phyloP scores from a whole-genome alignment of 441 rosid genomes.

The Caryocar brasiliense region DNA sequence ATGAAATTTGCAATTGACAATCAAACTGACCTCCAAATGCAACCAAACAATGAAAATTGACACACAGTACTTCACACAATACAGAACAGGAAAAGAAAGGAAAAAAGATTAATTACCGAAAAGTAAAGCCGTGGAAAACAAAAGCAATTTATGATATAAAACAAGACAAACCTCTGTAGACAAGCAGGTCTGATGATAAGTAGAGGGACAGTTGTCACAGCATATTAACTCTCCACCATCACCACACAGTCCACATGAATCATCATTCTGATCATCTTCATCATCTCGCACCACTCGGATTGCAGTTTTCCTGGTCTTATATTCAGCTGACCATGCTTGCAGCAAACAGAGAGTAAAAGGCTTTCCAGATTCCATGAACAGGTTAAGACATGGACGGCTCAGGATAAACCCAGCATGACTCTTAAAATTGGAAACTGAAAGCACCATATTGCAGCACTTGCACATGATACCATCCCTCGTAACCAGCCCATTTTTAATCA shows the following conservation, averaged over 20 bases:
- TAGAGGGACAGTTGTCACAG: slow-evolving; percentile 90
- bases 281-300: slow-evolving; percentile 34
- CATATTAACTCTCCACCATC: slow-evolving; percentile 89
- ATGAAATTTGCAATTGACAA: background rate
- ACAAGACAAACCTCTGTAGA: slow-evolving; percentile 55
- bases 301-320: slow-evolving; percentile 53
- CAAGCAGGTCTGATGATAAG: slow-evolving; percentile 82
- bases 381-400: slow-evolving; percentile 69
- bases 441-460: slow-evolving; percentile 54
- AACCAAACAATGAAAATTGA: too few species aligned
- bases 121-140: slow-evolving; percentile 3
- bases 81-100: background rate
- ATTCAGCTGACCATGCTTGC: slow-evolving; percentile 90
- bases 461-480: slow-evolving; percentile 71
- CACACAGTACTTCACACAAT: too few species aligned
- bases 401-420: slow-evolving; percentile 69
- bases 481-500: slow-evolving; percentile 67
- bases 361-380: slow-evolving; percentile 79
- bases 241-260: slow-evolving; percentile 91
- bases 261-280: slow-evolving; percentile 81
- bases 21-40: too few species aligned
- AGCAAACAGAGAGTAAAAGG: slow-evolving; percentile 66
- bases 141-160: background rate
- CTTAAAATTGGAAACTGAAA: slow-evolving; percentile 71
- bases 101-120: background rate